These are phyloP conservation scores for Penicillium odoratum DNA, from an alignment of 495 filamentous ascomycete species.

Conservation along the genomic window DNA sequence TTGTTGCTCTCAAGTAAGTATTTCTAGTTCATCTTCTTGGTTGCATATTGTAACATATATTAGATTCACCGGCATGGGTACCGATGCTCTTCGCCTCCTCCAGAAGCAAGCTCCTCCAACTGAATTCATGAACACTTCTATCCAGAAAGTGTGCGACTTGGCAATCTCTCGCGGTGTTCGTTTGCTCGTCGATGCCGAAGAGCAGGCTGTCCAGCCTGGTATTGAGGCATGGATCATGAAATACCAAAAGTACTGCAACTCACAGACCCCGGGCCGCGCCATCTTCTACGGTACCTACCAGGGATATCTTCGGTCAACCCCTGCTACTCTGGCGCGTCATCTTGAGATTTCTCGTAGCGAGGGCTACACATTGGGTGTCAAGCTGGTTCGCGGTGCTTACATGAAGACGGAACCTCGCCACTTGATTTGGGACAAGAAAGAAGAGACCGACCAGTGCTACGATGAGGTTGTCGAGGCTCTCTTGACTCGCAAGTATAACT, in stretches of 20 bases:
- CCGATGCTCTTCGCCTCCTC: slow-evolving; percentile 66
- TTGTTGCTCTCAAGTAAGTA: slow-evolving; percentile 78
- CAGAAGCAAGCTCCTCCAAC: slow-evolving; percentile 58
- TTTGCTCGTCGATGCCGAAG: slow-evolving; percentile 90
- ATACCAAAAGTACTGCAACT: slow-evolving; percentile 80
- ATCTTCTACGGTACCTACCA: slow-evolving; percentile 79
- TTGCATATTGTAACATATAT: slow-evolving; percentile 7
- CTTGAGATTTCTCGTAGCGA: slow-evolving; percentile 64
- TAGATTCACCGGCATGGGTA: slow-evolving; percentile 84
- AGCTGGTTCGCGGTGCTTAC: slow-evolving; percentile 92
- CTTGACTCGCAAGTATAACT: slow-evolving; percentile 55
- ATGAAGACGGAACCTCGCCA: slow-evolving; percentile 75
- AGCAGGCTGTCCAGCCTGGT: slow-evolving; percentile 74
- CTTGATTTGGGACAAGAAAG: slow-evolving; percentile 77
- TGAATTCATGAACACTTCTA: slow-evolving; percentile 63
- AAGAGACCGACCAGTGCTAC: slow-evolving; percentile 72
- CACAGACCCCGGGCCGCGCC: slow-evolving; percentile 54
- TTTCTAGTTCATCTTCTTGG: background rate
- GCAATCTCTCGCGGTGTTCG: slow-evolving; percentile 68
- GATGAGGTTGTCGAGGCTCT: slow-evolving; percentile 60
- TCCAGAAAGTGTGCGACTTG: slow-evolving; percentile 72
- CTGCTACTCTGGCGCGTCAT: slow-evolving; percentile 63
- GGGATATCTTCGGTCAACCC: slow-evolving; percentile 75
- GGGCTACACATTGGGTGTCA: slow-evolving; percentile 79
- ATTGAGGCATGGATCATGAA: slow-evolving; percentile 83